Base-by-base conservation (phyloP, 257 asterid species). In the Mitragyna speciosa region DNA sequence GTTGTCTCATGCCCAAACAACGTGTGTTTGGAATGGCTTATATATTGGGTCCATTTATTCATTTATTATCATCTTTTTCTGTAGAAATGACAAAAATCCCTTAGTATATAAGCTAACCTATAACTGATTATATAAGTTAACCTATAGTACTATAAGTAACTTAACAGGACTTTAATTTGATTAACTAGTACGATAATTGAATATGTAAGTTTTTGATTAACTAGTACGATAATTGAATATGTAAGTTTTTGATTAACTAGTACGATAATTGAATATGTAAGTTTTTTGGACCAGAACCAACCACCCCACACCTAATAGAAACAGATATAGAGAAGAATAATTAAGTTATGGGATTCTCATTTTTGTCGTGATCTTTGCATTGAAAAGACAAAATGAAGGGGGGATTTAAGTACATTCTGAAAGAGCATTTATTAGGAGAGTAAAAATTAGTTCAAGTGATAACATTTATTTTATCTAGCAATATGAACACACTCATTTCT, bases 1-100 rank as follows among this genome's bases (percentile, higher is more conserved):
- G 20, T 31, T 45, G 73, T 69, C 73, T 51, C 61, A 59, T 28
- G 72, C 71, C 72, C 77, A 71, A 26, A 58, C 69, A 68, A 15
- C 77, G 58, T 39, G 63, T 43, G 61, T 78, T 24, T 69, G 24
- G 30, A 78, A 36, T 39, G 48, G 66, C 9, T n/a, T 12, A 14
- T 15, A 26, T 59, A n/a, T 61, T 24, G n/a, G 30, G 67, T 61
- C 67, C 16, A 61, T 66, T 66, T 66, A 5, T 66, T 66, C 71
- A 31, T 66, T 31, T 31, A 64, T 64, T 31, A 31, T 33, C 41
- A 6, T 31, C 19, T 6, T 31, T 31, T 16, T 31, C 1, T 15
- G 45, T 65, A 3, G 30, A 63, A 63, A n/a, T 63, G 69, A 64
- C 69, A 64, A 64, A 33, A 65, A 15, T 7, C 19, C 31, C 31